Percentiles rank a stretch among this genome's conserved stretches.
These are phyloP conservation scores for Aspergillus sclerotialis DNA, from an alignment of 2,329 filamentous ascomycete species.

Conservation along the genomic window DNA sequence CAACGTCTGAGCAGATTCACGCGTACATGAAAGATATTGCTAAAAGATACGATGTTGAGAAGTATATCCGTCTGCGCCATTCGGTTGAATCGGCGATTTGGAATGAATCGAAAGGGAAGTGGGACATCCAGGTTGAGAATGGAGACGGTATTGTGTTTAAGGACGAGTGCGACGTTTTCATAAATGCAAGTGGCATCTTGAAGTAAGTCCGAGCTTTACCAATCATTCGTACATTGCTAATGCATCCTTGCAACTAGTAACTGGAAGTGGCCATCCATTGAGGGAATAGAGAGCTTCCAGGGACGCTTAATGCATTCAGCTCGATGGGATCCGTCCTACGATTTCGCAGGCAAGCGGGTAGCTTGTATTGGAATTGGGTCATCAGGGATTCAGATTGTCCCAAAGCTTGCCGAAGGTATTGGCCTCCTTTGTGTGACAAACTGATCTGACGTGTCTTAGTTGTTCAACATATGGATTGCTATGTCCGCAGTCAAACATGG, in stretches of 20 bases:
- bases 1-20: slow-evolving; percentile 35
- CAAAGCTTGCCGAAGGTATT: slow-evolving; percentile 8
- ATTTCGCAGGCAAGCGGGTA: slow-evolving; percentile 18
- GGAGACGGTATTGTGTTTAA: slow-evolving; percentile 6
- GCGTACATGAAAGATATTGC: slow-evolving; percentile 36
- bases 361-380: slow-evolving; percentile 30
- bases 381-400: slow-evolving; percentile 21
- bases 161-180: slow-evolving; percentile 18
- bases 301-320: slow-evolving; percentile 32
- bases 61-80: slow-evolving; percentile 29
- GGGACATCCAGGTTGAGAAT: slow-evolving; percentile 12
- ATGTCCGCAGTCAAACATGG: too few relatives aligned
- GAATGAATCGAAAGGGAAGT: slow-evolving; percentile 19
- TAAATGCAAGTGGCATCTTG: slow-evolving; percentile 22
- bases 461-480: too few relatives aligned
- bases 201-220: too few relatives aligned
- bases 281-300: slow-evolving; percentile 20
- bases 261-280: slow-evolving; percentile 16
- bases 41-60: slow-evolving; percentile 33
- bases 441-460: too few relatives aligned
- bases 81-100: slow-evolving; percentile 32
- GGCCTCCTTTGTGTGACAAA: too few relatives aligned
- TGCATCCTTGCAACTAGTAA: slow-evolving; percentile 6
- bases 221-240: background rate
- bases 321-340: slow-evolving; percentile 26